Base-by-base conservation (phyloP, 1,284 basidiomycete species). In the Cryptococcus wingfieldii region DNA sequence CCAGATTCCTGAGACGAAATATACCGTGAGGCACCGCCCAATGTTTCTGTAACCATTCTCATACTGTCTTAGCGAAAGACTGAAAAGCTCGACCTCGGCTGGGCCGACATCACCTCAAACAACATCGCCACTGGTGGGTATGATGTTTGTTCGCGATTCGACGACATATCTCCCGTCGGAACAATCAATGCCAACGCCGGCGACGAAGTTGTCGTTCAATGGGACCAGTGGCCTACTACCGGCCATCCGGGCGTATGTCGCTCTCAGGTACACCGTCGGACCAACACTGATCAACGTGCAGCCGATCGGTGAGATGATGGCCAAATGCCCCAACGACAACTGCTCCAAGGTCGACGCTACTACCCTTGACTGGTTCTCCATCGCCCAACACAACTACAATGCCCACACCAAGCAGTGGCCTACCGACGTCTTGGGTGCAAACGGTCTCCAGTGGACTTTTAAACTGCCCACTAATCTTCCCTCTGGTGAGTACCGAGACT, bases 301-400 rank as follows among this genome's bases (percentile, higher is more conserved):
- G 46, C 48, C 48, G 1, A 50, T 50, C 23, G 48, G 48, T 18
- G 48, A 50, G 38, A 37, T 28, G 48, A 50, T 50, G 48, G 48
- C 48, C 16, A 38, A 50, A 8, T 50, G 48, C 16, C 48, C 48
- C 12, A 18, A 27, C 38, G 19, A 39, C 48, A 19, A 14, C 23
- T 50, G 48, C 38, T 38, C 34, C 37, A 16, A 50, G 19, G 48
- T 50, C 31, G 48, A 50, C 48, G 48, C 48, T 5, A 50, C 48
- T 19, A 50, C 48, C 16, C 38, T 50, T 1, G 31, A 50, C 34
- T 50, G 34, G 34, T 50, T 50, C 31, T 50, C 34, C 38, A 50
- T 50, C 16, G 48, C 48, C 23, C 48, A 50, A 19, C 48, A 50
- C 48, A 50, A 50, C 37, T 50, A 23, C 12, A 38, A 50, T 25